Evolutionary conservation across 345 rosid species (phyloP).

Genomic region (Turnera subulata): DNA sequence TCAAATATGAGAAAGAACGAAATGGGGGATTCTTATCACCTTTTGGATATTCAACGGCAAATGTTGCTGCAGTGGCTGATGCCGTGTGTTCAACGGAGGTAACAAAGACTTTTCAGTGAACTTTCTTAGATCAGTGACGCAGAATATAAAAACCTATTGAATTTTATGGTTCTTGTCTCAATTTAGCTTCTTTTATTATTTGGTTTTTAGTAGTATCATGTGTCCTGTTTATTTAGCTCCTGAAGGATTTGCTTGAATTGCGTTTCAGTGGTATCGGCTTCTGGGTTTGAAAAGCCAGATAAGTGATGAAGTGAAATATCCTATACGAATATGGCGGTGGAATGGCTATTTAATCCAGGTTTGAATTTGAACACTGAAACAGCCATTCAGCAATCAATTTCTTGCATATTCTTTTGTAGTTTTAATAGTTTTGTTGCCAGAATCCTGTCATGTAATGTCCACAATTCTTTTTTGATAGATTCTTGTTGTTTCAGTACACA

Average conservation of each 20-base stretch:
- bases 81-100: constrained; percentile 88
- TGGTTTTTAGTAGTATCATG: background rate
- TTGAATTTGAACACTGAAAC: constrained; percentile 10
- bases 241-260: constrained; percentile 20
- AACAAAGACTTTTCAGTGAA: constrained; percentile 6
- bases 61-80: constrained; percentile 65
- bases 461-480: background rate
- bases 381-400: constrained; percentile 5
- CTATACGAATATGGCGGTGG: constrained; percentile 77
- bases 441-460: too few relatives aligned
- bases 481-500: constrained; percentile 49
- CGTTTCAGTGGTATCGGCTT: constrained; percentile 77
- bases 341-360: constrained; percentile 83
- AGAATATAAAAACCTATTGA: background rate
- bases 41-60: constrained; percentile 73
- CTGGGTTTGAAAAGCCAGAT: constrained; percentile 49
- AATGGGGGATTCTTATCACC: constrained; percentile 88
- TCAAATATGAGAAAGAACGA: constrained; percentile 74
- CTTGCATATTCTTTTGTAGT: background rate
- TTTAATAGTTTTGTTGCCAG: background rate
- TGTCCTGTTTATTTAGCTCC: constrained; percentile 1
- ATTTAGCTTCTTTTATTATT: background rate
- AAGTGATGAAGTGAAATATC: constrained; percentile 21
- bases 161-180: background rate
- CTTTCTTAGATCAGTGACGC: background rate